phyloP scores from a whole-genome alignment of 192 early-diverging fungal genomes.

The Dissophora globulifera region DNA sequence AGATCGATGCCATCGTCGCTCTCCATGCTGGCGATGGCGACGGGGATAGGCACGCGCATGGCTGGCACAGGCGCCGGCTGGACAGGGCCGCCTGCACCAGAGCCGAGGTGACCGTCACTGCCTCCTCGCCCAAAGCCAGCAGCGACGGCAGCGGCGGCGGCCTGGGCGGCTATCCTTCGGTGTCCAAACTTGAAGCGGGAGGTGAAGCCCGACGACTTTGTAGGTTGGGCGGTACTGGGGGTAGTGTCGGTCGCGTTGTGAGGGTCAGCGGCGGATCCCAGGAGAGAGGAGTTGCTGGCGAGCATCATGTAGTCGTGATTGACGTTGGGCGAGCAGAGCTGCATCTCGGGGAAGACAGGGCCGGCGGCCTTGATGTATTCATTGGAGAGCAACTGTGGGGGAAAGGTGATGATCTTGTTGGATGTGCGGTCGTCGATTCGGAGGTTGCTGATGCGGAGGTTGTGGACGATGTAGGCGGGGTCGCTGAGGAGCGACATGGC shows the following conservation, averaged over 20 bases:
- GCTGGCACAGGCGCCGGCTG: slow-evolving; percentile 37
- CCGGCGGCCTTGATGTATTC: slow-evolving; percentile 71
- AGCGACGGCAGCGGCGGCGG: slow-evolving; percentile 59
- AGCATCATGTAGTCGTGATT: slow-evolving; percentile 47
- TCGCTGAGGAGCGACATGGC: slow-evolving; percentile 76
- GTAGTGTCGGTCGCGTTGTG: slow-evolving; percentile 7
- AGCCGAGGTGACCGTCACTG: slow-evolving; percentile 19
- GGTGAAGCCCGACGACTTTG: slow-evolving; percentile 23
- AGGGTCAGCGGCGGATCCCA: slow-evolving; percentile 6
- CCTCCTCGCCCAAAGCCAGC: slow-evolving; percentile 53
- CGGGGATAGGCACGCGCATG: slow-evolving; percentile 34
- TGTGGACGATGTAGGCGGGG: slow-evolving; percentile 79
- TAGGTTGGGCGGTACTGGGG: not conserved
- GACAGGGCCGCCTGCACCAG: slow-evolving; percentile 16
- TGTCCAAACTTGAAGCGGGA: slow-evolving; percentile 45
- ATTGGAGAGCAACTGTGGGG: slow-evolving; percentile 63
- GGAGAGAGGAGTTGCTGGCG: slow-evolving; percentile 21
- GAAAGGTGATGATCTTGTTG: slow-evolving; percentile 79
- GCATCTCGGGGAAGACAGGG: slow-evolving; percentile 68
- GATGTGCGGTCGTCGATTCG: slow-evolving; percentile 75
- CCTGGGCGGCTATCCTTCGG: slow-evolving; percentile 58
- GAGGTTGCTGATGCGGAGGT: slow-evolving; percentile 79
- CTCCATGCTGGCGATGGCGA: slow-evolving; percentile 54
- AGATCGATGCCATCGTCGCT: slow-evolving; percentile 73
- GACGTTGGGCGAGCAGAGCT: slow-evolving; percentile 65